Evolutionary conservation across 208 protist genomes (phyloP).

Genomic region (Zelonia costaricensis): DNA sequence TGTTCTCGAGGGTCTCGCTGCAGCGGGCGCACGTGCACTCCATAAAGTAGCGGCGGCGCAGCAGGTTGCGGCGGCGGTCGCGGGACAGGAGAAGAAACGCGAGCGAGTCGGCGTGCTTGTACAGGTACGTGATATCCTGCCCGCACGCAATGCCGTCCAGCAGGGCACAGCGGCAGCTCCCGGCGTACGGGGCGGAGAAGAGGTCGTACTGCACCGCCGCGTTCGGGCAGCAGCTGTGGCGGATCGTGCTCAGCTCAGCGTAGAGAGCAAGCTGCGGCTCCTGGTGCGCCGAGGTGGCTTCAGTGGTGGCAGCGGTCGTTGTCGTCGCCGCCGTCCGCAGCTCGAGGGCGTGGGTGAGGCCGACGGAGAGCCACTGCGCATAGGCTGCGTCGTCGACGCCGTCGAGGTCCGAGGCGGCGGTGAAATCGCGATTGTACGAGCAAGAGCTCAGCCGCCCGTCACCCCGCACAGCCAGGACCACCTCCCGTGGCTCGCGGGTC

Average conservation of each 20-base stretch:
- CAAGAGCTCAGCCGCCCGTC: conserved; percentile 16
- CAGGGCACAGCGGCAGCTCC: conserved; percentile 37
- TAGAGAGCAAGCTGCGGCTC: conserved; percentile 38
- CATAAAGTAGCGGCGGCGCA: conserved; percentile 40
- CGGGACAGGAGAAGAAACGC: conserved; percentile 52
- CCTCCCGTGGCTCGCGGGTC: conserved; percentile 16
- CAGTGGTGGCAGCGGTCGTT: neutral
- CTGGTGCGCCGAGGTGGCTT: no score
- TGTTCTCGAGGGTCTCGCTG: conserved; percentile 5
- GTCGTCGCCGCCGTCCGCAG: conserved; percentile 1
- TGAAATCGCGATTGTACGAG: conserved; percentile 28
- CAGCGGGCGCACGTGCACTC: conserved; percentile 51
- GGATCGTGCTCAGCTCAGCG: conserved; percentile 31
- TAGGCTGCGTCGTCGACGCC: conserved; percentile 36
- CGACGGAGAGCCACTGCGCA: conserved; percentile 38
- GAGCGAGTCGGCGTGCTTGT: conserved; percentile 44
- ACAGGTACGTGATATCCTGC: conserved; percentile 49
- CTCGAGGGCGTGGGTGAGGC: conserved; percentile 30
- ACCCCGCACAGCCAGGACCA: conserved; percentile 30
- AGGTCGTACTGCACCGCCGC: conserved; percentile 37
- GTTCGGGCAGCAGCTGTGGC: conserved; percentile 64
- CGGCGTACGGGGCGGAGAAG: conserved; percentile 36
- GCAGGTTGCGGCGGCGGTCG: conserved; percentile 41
- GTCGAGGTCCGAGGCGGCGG: conserved; percentile 27
- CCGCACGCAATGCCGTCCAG: conserved; percentile 32